Evolutionary conservation across 169 alveolate species (phyloP).

Genomic region (Plasmodium adleri): DNA sequence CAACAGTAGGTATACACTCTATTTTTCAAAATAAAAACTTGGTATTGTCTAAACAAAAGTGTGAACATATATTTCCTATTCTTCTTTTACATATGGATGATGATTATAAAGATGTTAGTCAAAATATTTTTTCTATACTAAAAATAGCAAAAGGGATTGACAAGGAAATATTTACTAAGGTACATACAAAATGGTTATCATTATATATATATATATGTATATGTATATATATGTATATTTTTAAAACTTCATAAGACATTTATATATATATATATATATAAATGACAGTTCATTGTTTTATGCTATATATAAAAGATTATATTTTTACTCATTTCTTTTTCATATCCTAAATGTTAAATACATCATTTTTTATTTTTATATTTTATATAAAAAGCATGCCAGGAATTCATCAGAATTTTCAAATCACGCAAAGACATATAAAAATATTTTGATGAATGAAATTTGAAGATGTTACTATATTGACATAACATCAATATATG

Average conservation of each 20-base stretch:
- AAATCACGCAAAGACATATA: conserved; percentile 34
- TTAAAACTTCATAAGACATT: neutral
- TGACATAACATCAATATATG: too few relatives aligned
- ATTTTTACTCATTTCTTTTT: too few relatives aligned
- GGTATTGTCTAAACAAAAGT: conserved; percentile 14
- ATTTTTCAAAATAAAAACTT: conserved; percentile 55
- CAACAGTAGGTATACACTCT: conserved; percentile 34
- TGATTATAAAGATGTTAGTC: conserved; percentile 21
- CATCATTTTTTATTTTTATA: conserved; percentile 14
- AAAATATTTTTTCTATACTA: conserved; percentile 32
- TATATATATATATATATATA: neutral
- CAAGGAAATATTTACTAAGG: conserved; percentile 16
- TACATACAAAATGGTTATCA: neutral
- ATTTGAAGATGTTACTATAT: too few relatives aligned
- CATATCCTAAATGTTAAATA: too few relatives aligned
- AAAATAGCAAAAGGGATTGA: conserved; percentile 20
- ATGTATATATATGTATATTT: neutral
- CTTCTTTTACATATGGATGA: conserved; percentile 68
- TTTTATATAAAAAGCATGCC: conserved; percentile 27
- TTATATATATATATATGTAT: neutral
- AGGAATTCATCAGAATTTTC: conserved; percentile 36
- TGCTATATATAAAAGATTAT: too few relatives aligned
- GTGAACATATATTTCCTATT: conserved; percentile 39
- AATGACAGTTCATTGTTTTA: neutral
- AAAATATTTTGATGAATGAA: conserved; percentile 32